A percentile compares a stretch with the other conserved stretches of the same genome.
phyloP scores from a whole-genome alignment of 495 filamentous ascomycete species.

The Talaromyces nanjingensis region DNA sequence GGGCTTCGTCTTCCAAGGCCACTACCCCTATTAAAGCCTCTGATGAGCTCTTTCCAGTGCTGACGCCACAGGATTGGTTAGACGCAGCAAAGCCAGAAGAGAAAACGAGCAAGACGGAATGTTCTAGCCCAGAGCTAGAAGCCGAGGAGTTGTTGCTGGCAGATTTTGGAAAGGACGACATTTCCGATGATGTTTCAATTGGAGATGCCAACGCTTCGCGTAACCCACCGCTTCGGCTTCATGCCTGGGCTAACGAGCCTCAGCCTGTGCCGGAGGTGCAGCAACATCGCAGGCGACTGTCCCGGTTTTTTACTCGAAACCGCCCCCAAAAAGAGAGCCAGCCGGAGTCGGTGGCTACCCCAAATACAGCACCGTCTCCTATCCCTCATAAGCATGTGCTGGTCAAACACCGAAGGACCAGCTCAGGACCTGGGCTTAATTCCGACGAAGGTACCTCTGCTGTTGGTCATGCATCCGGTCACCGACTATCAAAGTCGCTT shows the following conservation, averaged over 20 bases:
- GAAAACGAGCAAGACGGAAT: background rate
- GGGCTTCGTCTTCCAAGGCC: conserved; percentile 16
- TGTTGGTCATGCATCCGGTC: background rate
- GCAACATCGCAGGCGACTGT: conserved; percentile 25
- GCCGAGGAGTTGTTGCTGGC: background rate
- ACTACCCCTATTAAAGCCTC: conserved; percentile 2
- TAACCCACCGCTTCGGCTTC: conserved; percentile 30
- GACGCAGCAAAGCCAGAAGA: conserved; percentile 20
- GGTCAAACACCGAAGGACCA: conserved; percentile 14
- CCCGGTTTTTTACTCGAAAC: conserved; percentile 28
- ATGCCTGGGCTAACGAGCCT: conserved; percentile 13
- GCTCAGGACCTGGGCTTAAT: conserved; percentile 7
- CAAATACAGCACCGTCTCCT: conserved; percentile 32
- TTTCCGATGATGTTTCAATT: background rate
- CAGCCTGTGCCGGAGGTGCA: conserved; percentile 19
- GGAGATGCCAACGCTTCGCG: background rate
- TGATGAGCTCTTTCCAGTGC: conserved; percentile 17
- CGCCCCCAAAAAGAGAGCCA: conserved; percentile 25
- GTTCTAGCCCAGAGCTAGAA: background rate
- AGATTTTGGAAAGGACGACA: background rate
- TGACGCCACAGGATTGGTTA: conserved; percentile 39
- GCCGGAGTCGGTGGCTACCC: conserved; percentile 18
- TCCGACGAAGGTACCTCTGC: background rate
- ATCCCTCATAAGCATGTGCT: conserved; percentile 27
- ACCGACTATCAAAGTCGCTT: background rate